phyloP scores from a whole-genome alignment of 345 rosid genomes.

The Arabis alpina region DNA sequence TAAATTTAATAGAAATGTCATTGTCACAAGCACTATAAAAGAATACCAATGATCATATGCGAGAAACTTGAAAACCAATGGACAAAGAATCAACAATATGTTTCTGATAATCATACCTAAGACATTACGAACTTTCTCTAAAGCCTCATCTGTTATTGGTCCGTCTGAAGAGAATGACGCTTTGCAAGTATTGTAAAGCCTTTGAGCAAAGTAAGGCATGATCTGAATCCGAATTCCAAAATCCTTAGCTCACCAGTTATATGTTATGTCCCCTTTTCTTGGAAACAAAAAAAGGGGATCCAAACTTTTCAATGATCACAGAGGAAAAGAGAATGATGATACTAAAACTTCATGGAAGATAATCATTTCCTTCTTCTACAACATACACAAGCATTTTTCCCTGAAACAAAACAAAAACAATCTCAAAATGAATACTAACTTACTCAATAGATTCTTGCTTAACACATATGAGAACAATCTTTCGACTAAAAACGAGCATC shows the following conservation, averaged over 20 bases:
- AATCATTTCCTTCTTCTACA: slow-evolving; percentile 29
- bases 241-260: slow-evolving; percentile 11
- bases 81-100: background rate
- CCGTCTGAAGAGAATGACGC: slow-evolving; percentile 72
- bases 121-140: slow-evolving; percentile 64
- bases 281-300: slow-evolving; percentile 8
- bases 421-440: background rate
- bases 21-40: slow-evolving; percentile 4
- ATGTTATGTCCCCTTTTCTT: slow-evolving; percentile 1
- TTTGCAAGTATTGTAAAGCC: slow-evolving; percentile 76
- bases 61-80: background rate
- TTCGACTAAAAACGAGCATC: too few species aligned
- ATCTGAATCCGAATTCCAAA: slow-evolving; percentile 48
- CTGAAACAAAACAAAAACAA: slow-evolving; percentile 32
- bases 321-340: background rate
- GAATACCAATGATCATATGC: background rate
- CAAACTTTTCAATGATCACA: slow-evolving; percentile 7
- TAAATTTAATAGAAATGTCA: background rate
- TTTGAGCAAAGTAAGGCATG: slow-evolving; percentile 82
- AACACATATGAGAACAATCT: too few species aligned
- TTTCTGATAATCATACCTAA: slow-evolving; percentile 63
- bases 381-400: background rate
- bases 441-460: background rate
- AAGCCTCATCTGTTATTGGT: slow-evolving; percentile 74
- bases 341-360: slow-evolving; percentile 20